phyloP scores from a whole-genome alignment of 768 basidiomycete species.

The Podaxis rugospora region DNA sequence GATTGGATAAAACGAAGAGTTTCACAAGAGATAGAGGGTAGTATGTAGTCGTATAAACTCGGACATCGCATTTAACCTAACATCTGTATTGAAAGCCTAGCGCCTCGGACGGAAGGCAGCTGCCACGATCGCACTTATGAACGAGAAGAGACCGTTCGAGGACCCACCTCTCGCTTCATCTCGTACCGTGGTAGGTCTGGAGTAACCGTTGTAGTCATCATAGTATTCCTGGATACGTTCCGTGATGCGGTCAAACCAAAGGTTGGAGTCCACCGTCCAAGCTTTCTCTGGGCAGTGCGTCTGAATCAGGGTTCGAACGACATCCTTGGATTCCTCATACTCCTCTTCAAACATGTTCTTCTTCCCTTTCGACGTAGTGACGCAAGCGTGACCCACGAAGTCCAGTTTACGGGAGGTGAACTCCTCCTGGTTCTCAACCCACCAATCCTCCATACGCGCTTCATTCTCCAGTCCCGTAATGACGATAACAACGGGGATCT shows the following conservation, averaged over 20 bases:
- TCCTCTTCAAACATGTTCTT: slow-evolving; percentile 16
- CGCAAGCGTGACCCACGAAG: slow-evolving; percentile 11
- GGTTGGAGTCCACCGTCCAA: background rate
- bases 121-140: background rate
- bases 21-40: too few relatives aligned
- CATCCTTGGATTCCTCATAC: slow-evolving; percentile 12
- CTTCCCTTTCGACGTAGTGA: slow-evolving; percentile 26
- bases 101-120: background rate
- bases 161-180: background rate
- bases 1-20: too few relatives aligned
- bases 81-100: too few relatives aligned
- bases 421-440: slow-evolving; percentile 7
- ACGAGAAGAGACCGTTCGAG: background rate
- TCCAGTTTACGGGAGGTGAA: background rate
- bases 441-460: slow-evolving; percentile 11
- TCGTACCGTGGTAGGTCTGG: background rate
- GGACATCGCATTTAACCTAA: too few relatives aligned
- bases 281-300: background rate
- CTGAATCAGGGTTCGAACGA: slow-evolving; percentile 3
- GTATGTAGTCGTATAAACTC: too few relatives aligned
- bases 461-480: slow-evolving; percentile 12
- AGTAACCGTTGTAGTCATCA: background rate
- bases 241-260: background rate
- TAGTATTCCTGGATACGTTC: background rate
- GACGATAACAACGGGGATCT: slow-evolving; percentile 10